These are phyloP conservation scores for Fraxinus pennsylvanica DNA, from an alignment of 257 asterid species.

Conservation along the genomic window DNA sequence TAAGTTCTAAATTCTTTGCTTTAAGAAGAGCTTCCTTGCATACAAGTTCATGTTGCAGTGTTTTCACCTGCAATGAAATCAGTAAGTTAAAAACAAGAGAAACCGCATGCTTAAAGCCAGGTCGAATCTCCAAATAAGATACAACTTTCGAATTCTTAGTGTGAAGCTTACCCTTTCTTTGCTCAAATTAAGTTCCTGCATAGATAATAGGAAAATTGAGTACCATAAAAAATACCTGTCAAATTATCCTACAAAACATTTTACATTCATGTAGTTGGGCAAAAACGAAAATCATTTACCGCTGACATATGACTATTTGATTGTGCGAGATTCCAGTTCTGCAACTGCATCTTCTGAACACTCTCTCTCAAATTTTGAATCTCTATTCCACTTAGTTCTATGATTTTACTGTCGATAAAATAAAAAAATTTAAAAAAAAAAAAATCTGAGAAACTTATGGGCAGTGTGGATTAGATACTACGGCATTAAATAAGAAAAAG, in stretches of 20 bases:
- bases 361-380: constrained; percentile 57
- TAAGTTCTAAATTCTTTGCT: constrained; percentile 43
- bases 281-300: constrained; percentile 38
- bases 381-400: constrained; percentile 75
- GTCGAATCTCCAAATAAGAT: neutral
- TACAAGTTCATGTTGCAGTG: constrained; percentile 68
- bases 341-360: constrained; percentile 80
- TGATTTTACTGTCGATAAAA: constrained; percentile 60
- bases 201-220: constrained; percentile 9
- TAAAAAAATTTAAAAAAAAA: neutral
- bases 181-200: constrained; percentile 76
- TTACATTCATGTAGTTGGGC: neutral
- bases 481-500: neutral
- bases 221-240: constrained; percentile 16
- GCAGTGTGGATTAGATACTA: no score
- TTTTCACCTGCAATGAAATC: constrained; percentile 50
- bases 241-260: neutral
- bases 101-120: neutral
- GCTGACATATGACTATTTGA: constrained; percentile 73
- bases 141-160: neutral
- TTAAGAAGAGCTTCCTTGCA: constrained; percentile 78
- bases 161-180: constrained; percentile 62
- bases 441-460: neutral
- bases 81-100: neutral
- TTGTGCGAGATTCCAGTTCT: constrained; percentile 86